Evolutionary conservation across 352 stramenopile species (phyloP).

Genomic region (Globisporangium splendens): DNA sequence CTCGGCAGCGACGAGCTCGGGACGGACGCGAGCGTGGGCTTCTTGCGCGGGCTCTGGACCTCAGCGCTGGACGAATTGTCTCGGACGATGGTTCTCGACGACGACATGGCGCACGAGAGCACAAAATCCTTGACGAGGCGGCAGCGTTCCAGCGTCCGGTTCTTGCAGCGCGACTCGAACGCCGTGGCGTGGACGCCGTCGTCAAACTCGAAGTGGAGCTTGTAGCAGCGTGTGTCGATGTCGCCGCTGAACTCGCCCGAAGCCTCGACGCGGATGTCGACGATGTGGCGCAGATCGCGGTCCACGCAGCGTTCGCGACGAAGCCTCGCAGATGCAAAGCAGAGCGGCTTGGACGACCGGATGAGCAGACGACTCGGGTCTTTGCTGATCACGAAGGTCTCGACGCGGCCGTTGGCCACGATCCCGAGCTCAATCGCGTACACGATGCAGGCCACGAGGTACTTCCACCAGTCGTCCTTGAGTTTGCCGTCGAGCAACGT

Average conservation of each 20-base stretch:
- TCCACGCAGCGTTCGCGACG: constrained; percentile 39
- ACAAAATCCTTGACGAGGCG: constrained; percentile 56
- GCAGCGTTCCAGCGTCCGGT: constrained; percentile 49
- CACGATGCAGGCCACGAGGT: constrained; percentile 51
- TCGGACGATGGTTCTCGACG: constrained; percentile 3
- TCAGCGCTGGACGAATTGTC: too few relatives aligned
- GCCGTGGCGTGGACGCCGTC: constrained; percentile 47
- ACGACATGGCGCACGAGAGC: constrained; percentile 13
- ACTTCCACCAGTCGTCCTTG: constrained; percentile 57
- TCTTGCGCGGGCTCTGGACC: not conserved
- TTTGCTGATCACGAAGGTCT: constrained; percentile 61
- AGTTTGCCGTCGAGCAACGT: constrained; percentile 15
- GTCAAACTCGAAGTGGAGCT: constrained; percentile 73
- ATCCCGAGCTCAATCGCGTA: constrained; percentile 41
- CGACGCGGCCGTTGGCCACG: constrained; percentile 49
- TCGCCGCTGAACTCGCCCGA: constrained; percentile 63
- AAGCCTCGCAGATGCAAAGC: constrained; percentile 22
- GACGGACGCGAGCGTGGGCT: constrained; percentile 16
- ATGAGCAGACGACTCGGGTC: constrained; percentile 33
- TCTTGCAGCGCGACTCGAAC: constrained; percentile 59
- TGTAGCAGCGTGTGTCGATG: constrained; percentile 64
- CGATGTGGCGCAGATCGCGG: constrained; percentile 47
- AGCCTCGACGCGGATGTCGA: constrained; percentile 60
- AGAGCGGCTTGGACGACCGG: constrained; percentile 50
- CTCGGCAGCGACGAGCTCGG: constrained; percentile 18